These are phyloP conservation scores for Gossypium gossypioides DNA, from an alignment of 441 rosid species.

Conservation along the genomic window DNA sequence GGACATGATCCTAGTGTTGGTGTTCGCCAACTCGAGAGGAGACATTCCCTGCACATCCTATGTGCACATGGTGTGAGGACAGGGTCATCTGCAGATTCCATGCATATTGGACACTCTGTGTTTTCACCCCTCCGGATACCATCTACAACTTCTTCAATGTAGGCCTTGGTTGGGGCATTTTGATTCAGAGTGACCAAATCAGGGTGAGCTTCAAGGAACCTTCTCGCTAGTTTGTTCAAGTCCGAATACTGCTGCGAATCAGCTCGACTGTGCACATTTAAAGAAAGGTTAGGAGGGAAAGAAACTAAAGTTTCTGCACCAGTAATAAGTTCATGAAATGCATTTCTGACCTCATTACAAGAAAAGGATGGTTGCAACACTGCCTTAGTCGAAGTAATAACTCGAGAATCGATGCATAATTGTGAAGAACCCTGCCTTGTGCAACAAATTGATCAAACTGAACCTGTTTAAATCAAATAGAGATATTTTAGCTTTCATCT, in stretches of 20 bases:
- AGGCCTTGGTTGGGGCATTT: slow-evolving; percentile 34
- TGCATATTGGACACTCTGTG: slow-evolving; percentile 58
- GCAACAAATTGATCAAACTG: slow-evolving; percentile 65
- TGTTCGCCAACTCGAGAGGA: slow-evolving; percentile 50
- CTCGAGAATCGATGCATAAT: slow-evolving; percentile 59
- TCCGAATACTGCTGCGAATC: slow-evolving; percentile 48
- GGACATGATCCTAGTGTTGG: slow-evolving; percentile 45
- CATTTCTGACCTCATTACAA: slow-evolving; percentile 46
- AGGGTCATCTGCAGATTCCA: slow-evolving; percentile 64
- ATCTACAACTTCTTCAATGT: slow-evolving; percentile 49
- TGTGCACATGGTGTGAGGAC: slow-evolving; percentile 69
- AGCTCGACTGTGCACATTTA: slow-evolving; percentile 24
- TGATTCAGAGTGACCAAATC: slow-evolving; percentile 24
- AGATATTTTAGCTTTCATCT: not conserved
- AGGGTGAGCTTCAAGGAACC: slow-evolving; percentile 40
- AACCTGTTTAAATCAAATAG: slow-evolving; percentile 31
- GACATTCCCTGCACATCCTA: slow-evolving; percentile 66
- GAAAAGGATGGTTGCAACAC: slow-evolving; percentile 70
- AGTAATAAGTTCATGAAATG: not conserved
- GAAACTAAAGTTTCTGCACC: not conserved
- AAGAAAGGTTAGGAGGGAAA: not conserved
- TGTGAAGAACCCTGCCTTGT: slow-evolving; percentile 65
- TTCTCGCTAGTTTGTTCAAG: slow-evolving; percentile 46
- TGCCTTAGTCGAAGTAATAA: slow-evolving; percentile 62
- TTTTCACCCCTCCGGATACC: slow-evolving; percentile 38